Percentiles rank a stretch among this genome's conserved stretches.
Evolutionary conservation across 2,329 filamentous ascomycete species (phyloP).

Genomic region (Fusarium bulbicola): DNA sequence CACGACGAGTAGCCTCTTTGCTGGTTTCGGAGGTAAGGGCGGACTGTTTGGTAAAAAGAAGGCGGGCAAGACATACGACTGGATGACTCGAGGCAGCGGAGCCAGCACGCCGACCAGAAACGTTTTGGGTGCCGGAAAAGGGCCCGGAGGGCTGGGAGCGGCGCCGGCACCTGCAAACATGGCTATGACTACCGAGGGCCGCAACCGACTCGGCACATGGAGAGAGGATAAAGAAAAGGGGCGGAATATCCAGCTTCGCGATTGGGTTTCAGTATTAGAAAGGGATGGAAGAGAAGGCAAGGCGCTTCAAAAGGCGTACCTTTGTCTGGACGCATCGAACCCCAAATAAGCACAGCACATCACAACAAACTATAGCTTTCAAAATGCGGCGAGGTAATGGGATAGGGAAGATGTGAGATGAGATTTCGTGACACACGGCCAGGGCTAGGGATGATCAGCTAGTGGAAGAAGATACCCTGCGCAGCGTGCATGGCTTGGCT

Average conservation of each 20-base stretch:
- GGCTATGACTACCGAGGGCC: conserved; percentile 64
- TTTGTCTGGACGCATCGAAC: conserved; percentile 60
- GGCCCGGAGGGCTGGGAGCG: conserved; percentile 43
- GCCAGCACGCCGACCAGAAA: conserved; percentile 59
- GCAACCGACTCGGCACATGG: conserved; percentile 75
- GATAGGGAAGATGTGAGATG: conserved; percentile 5
- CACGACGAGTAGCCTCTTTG: conserved; percentile 79
- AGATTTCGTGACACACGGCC: conserved; percentile 17
- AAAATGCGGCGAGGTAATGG: conserved; percentile 31
- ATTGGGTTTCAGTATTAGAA: conserved; percentile 83
- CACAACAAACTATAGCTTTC: conserved; percentile 1
- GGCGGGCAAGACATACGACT: conserved; percentile 74
- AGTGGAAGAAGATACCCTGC: conserved; percentile 47
- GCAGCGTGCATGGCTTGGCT: conserved; percentile 43
- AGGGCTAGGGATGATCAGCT: conserved; percentile 25
- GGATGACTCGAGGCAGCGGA: conserved; percentile 73
- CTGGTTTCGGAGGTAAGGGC: conserved; percentile 70
- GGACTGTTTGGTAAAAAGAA: conserved; percentile 67
- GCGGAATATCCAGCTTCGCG: conserved; percentile 82
- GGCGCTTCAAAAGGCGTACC: conserved; percentile 68
- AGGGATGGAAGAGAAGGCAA: conserved; percentile 75
- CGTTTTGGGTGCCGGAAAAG: conserved; percentile 46
- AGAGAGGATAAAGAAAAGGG: conserved; percentile 82
- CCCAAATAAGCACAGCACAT: conserved; percentile 46
- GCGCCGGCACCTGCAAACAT: conserved; percentile 45